phyloP scores from a whole-genome alignment of 176 grass and related monocot species.

The Poa pratensis region DNA sequence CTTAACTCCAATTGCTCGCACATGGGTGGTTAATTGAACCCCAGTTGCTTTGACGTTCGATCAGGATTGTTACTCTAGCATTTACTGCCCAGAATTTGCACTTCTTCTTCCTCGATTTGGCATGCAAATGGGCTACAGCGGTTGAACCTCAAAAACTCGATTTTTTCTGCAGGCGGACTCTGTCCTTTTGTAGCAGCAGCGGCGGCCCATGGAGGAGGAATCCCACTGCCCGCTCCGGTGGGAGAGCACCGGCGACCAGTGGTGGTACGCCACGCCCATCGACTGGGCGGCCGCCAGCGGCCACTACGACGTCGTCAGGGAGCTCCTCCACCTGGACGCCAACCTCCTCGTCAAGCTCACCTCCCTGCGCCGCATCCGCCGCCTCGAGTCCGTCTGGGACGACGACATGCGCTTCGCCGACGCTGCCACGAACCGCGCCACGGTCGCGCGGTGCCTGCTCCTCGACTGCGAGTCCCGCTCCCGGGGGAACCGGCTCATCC shows the following conservation, averaged over 20 bases:
- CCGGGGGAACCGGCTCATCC: slow-evolving; percentile 46
- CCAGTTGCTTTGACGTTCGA: slow-evolving; percentile 4
- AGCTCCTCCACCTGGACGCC: slow-evolving; percentile 83
- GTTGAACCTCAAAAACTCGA: not conserved
- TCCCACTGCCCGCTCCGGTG: slow-evolving; percentile 79
- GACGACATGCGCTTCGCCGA: slow-evolving; percentile 62
- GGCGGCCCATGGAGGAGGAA: slow-evolving; percentile 19
- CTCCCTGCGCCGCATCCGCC: slow-evolving; percentile 84
- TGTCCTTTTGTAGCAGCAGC: not conserved
- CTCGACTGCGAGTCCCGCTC: slow-evolving; percentile 60
- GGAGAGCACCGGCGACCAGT: slow-evolving; percentile 98
- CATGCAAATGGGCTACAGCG: not conserved
- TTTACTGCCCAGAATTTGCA: not conserved
- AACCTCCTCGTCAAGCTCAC: slow-evolving; percentile 96
- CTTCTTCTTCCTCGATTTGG: not conserved
- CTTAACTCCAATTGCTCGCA: not conserved
- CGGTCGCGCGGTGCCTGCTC: slow-evolving; percentile 63
- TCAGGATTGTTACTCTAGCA: not conserved
- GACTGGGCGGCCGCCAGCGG: slow-evolving; percentile 89
- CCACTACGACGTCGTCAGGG: slow-evolving; percentile 85
- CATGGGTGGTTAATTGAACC: not conserved
- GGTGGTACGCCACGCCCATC: slow-evolving; percentile 96
- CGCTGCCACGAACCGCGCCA: slow-evolving; percentile 65
- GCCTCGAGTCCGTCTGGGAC: slow-evolving; percentile 93
- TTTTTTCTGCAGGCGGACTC: slow-evolving; percentile 1